Percentiles rank a stretch among this genome's conserved stretches.
These are phyloP conservation scores for Candida manassasensis DNA, from an alignment of 805 yeast genomes.

Conservation along the genomic window DNA sequence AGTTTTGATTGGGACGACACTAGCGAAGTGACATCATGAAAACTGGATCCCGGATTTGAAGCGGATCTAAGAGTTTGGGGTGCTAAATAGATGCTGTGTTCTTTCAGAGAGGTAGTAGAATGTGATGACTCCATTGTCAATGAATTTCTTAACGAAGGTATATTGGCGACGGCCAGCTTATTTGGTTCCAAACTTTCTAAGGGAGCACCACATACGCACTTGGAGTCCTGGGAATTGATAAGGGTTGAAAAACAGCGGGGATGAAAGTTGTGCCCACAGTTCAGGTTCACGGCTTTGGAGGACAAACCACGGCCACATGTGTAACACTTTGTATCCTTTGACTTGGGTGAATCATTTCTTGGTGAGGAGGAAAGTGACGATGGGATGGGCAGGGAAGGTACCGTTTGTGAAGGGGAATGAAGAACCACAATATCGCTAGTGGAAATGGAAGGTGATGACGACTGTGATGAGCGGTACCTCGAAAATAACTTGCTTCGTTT, in stretches of 20 bases:
- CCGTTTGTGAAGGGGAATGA: neutral
- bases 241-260: neutral
- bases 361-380: conserved; percentile 1
- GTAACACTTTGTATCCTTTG: neutral
- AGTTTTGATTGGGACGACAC: too few species aligned
- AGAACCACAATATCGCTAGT: conserved; percentile 1
- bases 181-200: too few species aligned
- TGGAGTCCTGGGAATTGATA: neutral
- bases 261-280: conserved; percentile 2
- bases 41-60: too few species aligned
- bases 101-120: too few species aligned
- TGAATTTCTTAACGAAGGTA: too few species aligned
- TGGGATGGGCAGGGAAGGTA: neutral
- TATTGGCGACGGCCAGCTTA: too few species aligned
- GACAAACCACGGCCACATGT: neutral
- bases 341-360: neutral
- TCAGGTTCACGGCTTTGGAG: neutral
- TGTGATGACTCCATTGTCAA: too few species aligned
- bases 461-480: neutral
- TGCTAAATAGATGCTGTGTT: too few species aligned
- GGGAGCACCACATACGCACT: neutral
- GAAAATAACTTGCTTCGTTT: conserved; percentile 1
- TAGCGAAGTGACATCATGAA: too few species aligned
- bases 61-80: too few species aligned
- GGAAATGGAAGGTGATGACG: neutral